A percentile compares a stretch with the other conserved stretches of the same genome.
Evolutionary conservation across 2,329 filamentous ascomycete species (phyloP).

Genomic region (Aureobasidium vineae): DNA sequence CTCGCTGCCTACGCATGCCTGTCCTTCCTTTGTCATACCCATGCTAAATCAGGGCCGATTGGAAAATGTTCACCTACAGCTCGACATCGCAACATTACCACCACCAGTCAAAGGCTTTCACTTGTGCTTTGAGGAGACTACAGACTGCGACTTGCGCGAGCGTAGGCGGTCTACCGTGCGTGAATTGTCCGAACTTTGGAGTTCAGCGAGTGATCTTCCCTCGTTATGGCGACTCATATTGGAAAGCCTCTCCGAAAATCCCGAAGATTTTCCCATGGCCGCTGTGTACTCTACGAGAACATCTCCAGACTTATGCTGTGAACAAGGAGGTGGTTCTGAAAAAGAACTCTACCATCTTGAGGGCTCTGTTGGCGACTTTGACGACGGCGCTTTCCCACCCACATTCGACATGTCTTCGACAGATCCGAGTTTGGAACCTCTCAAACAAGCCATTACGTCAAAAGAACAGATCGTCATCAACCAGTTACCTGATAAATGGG

Average conservation of each 20-base stretch:
- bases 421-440: background rate
- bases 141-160: background rate
- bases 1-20: background rate
- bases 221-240: background rate
- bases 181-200: background rate
- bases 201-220: conserved; percentile 2
- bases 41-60: background rate
- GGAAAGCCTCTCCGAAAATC: background rate
- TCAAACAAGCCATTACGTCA: background rate
- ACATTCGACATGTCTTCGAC: background rate
- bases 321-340: background rate
- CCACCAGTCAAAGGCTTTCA: background rate
- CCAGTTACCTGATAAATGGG: background rate
- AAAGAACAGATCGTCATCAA: background rate
- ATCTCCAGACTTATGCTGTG: background rate
- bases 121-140: background rate
- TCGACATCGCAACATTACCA: background rate
- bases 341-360: background rate
- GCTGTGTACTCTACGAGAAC: background rate
- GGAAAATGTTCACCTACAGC: background rate
- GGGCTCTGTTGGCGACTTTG: conserved; percentile 8
- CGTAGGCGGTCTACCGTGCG: background rate
- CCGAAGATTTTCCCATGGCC: conserved; percentile 5
- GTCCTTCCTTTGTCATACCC: background rate
- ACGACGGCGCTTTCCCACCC: background rate